phyloP scores from a whole-genome alignment of 441 rosid genomes.

The Iberis amara region DNA sequence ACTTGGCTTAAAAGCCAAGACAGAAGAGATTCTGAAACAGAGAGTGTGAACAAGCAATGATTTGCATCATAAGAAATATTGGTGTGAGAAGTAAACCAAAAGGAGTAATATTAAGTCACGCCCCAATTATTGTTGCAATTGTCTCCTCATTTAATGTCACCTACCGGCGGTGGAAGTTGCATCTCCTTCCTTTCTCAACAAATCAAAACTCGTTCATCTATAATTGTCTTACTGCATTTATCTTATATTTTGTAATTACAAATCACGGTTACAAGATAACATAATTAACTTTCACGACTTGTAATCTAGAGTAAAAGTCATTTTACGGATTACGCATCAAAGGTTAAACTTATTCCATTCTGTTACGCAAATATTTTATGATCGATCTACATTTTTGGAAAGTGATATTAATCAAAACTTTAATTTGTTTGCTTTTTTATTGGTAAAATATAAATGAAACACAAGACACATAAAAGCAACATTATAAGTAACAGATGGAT shows the following conservation, averaged over 20 bases:
- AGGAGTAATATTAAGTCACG: slow-evolving; percentile 26
- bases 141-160: slow-evolving; percentile 29
- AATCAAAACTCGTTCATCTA: no score
- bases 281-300: no score
- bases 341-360: background rate
- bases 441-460: slow-evolving; percentile 19
- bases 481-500: slow-evolving; percentile 15
- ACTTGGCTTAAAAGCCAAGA: slow-evolving; percentile 29
- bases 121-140: slow-evolving; percentile 19
- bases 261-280: no score
- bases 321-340: background rate
- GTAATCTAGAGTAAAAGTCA: background rate
- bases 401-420: slow-evolving; percentile 1
- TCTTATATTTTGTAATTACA: no score
- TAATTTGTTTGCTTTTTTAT: slow-evolving; percentile 13
- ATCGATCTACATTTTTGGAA: background rate
- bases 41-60: slow-evolving; percentile 29
- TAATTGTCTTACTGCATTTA: no score
- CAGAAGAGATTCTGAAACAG: background rate
- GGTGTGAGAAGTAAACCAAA: background rate
- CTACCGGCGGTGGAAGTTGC: slow-evolving; percentile 29
- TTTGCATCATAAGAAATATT: slow-evolving; percentile 11
- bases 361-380: no score
- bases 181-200: slow-evolving; percentile 1
- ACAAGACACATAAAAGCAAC: slow-evolving; percentile 20